Base-by-base conservation (phyloP, 768 basidiomycete genomes). In the Tulasnella sp. region DNA sequence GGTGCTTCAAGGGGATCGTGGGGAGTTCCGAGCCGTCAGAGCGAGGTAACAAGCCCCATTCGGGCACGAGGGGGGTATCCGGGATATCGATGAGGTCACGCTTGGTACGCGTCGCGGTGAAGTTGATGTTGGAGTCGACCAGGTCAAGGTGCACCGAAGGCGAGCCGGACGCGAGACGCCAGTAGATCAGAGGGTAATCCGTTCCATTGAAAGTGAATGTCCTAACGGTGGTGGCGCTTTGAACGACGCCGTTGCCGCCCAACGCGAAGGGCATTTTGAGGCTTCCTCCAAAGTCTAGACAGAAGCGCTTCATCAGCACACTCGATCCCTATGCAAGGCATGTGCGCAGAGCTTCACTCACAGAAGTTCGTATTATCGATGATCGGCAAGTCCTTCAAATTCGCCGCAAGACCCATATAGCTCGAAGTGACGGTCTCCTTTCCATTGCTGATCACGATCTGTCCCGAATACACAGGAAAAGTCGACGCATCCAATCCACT, bases 391-490 rank as follows among this genome's bases (percentile, higher is more conserved):
- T 89, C 83, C 80, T 85, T 86, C 79, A 90, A 83, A n/a, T 84
- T 79, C 0, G 83, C 85, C 0, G 83, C 84, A 20, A 87, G 77
- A 10, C 89, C 89, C 23, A 89, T 81, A 81, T 89, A 90, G 4
- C 87, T 85, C 35, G 72, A 39, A 23, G 87, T 85, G 40, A 87
- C 85, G 20, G 76, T 71, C 73, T 42, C 70, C 16, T 82, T 80
- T 10, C 82, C 82, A 42, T 85, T 83, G 4, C 79, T 75, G 55
- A 85, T 80, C 77, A 85, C 79, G 80, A 91, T 88, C 85, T 86
- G 90, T 9, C 90, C 90, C 42, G 88, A 89, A 84, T 87, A 90
- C 77, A 90, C 85, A 29, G 90, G 90, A 83, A 89, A 87, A 2
- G 86, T 84, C 39, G 85, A 80, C 1, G 82, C 82, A 39, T 87